A percentile compares a stretch with the other conserved stretches of the same genome.
phyloP scores from a whole-genome alignment of 2,329 filamentous ascomycete species.

The Metarhizium brunneum region DNA sequence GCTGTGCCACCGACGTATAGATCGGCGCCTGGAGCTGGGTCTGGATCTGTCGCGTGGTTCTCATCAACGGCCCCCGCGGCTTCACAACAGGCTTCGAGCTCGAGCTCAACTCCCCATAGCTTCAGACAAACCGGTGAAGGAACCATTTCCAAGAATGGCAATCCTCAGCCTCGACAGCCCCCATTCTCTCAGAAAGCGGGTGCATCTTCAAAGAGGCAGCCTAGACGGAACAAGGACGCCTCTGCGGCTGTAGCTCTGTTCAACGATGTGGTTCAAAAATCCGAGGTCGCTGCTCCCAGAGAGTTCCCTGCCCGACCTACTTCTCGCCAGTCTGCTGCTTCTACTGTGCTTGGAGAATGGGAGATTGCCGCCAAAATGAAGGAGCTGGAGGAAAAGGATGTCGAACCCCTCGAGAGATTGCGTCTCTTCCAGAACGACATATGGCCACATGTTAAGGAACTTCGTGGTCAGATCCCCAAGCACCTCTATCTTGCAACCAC shows the following conservation, averaged over 20 bases:
- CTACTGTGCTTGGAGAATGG: constrained; percentile 14
- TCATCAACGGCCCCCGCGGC: constrained; percentile 13
- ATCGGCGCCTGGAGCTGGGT: neutral
- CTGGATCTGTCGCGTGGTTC: constrained; percentile 11
- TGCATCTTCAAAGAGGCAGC: constrained; percentile 3
- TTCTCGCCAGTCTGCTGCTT: neutral
- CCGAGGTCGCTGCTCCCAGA: neutral
- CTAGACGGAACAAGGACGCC: constrained; percentile 1
- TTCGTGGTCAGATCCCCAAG: constrained; percentile 19
- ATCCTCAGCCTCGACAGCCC: neutral
- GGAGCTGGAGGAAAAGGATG: constrained; percentile 12
- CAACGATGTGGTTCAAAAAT: constrained; percentile 23
- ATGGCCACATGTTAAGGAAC: constrained; percentile 19
- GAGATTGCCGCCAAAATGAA: constrained; percentile 22
- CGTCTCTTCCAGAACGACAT: constrained; percentile 18
- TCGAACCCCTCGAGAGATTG: constrained; percentile 12
- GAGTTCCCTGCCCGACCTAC: neutral
- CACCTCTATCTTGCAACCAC: constrained; percentile 15
- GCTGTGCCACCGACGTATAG: neutral
- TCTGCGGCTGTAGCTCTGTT: constrained; percentile 23
- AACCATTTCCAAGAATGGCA: neutral
- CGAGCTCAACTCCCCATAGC: neutral
- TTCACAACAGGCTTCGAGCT: neutral
- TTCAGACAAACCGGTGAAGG: neutral
- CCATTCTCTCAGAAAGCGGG: neutral